phyloP scores from a whole-genome alignment of 1,139 yeast genomes.

The Yamadazyma friedrichii region DNA sequence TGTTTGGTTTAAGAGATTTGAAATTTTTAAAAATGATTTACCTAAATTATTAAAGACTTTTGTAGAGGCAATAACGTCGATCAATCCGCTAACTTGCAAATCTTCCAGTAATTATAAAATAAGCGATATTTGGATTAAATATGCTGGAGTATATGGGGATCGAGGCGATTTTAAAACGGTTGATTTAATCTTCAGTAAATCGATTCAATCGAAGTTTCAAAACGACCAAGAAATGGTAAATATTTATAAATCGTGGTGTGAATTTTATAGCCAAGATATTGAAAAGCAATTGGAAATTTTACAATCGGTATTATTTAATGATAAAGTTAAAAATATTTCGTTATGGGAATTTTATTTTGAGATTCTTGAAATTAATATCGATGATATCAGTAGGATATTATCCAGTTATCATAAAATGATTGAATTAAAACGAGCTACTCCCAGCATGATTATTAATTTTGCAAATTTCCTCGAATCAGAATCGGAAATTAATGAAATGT shows the following conservation, averaged over 20 bases:
- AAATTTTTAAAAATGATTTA: conserved; percentile 26
- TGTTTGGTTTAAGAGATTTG: conserved; percentile 66
- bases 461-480: conserved; percentile 59
- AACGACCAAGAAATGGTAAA: conserved; percentile 63
- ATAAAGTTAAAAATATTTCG: conserved; percentile 24
- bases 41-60: conserved; percentile 53
- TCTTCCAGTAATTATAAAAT: conserved; percentile 31
- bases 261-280: conserved; percentile 46
- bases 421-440: conserved; percentile 66
- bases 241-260: conserved; percentile 74
- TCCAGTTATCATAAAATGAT: conserved; percentile 60
- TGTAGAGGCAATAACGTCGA: conserved; percentile 63
- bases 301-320: conserved; percentile 41
- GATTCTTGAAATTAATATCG: conserved; percentile 59
- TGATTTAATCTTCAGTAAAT: conserved; percentile 59
- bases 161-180: conserved; percentile 60
- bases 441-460: conserved; percentile 63
- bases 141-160: conserved; percentile 63
- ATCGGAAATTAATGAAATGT: conserved; percentile 49
- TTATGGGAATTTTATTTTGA: conserved; percentile 80
- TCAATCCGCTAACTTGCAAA: conserved; percentile 59
- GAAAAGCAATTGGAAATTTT: conserved; percentile 55
- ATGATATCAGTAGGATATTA: conserved; percentile 22
- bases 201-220: conserved; percentile 69
- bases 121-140: conserved; percentile 65